Evolutionary conservation across 2,329 filamentous ascomycete genomes (phyloP), one percentile per base, ranked within the genome.

Genomic region (Exophiala spinifera): DNA sequence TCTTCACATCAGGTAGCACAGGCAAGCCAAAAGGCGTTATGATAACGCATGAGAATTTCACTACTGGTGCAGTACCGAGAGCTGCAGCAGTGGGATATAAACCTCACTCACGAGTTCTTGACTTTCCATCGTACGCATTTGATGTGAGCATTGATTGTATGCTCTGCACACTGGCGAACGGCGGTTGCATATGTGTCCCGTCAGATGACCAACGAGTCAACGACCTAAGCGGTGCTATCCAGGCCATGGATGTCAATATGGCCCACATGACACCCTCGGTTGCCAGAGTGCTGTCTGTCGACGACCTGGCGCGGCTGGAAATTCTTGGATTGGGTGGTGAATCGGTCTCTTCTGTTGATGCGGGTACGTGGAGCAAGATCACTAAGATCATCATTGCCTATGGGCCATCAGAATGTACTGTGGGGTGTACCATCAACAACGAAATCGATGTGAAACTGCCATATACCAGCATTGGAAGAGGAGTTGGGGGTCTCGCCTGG

Each of bases 141-240:
- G 80, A 84, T 57, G 74, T 79, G 13, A 75, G 76, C 39, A 67
- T 84, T 20, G 64, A 76, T 1, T 81, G 84, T 59, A 76, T 80
- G 1, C 75, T 84, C 53, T 77, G 77, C 0, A 76, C 79, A 0
- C 69, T 86, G 2, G 72, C 79, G 7, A 69, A 76, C 21, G 84
- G 84, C 17, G 83, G 79, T 0, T 84, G 79, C 50, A 72, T 86
- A 4, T 85, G 82, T 55, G 72, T 85, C 0, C 82, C 83, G 0
- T 75, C 76, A 4, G 69, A 77, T 1, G 65, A 74, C 4, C 77
- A 82, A 51, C 69, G 78, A 14, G 65, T 78, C 31, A 74, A 76
- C 49, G 75, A 82, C 50, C 69, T 84, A 3, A 66, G 72, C 1
- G 76, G 73, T 1, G 75, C 74, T 0, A 78, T 84, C 25, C 71